Percentiles rank a stretch among this genome's conserved stretches.
Evolutionary conservation across 2,329 filamentous ascomycete species (phyloP).

Genomic region (Knoxdaviesia capensis): DNA sequence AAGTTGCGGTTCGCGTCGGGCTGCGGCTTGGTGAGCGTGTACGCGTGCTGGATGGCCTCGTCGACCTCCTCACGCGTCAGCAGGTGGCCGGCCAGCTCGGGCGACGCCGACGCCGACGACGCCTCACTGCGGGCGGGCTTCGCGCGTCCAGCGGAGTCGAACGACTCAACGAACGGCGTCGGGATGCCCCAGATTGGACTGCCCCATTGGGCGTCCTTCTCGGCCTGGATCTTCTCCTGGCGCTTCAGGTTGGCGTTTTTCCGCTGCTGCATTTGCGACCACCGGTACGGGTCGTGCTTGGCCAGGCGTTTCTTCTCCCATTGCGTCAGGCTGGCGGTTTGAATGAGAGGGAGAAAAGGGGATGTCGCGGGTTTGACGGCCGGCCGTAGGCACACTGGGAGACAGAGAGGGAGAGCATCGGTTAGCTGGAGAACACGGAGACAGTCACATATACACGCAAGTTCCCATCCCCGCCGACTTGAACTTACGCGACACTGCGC

Average conservation of each 20-base stretch:
- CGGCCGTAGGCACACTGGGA: constrained; percentile 39
- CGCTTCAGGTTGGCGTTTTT: constrained; percentile 68
- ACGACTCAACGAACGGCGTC: constrained; percentile 69
- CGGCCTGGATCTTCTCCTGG: constrained; percentile 45
- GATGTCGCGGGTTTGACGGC: constrained; percentile 21
- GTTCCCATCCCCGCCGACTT: too few relatives aligned
- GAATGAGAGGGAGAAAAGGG: constrained; percentile 35
- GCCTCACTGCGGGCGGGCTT: constrained; percentile 16
- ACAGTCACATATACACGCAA: too few relatives aligned
- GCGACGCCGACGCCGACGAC: constrained; percentile 23
- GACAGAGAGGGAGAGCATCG: constrained; percentile 3
- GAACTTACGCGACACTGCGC: too few relatives aligned
- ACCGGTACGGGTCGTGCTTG: constrained; percentile 63
- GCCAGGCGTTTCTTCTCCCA: constrained; percentile 44
- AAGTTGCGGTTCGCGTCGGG: constrained; percentile 12
- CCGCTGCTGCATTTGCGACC: constrained; percentile 62
- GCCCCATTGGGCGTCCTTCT: constrained; percentile 46
- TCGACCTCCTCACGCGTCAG: constrained; percentile 48
- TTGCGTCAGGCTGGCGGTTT: constrained; percentile 42
- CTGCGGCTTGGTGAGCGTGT: constrained; percentile 42
- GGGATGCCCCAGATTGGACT: constrained; percentile 59
- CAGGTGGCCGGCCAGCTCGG: constrained; percentile 53
- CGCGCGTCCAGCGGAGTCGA: constrained; percentile 40
- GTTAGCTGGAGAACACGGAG: constrained; percentile 5
- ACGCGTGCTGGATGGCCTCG: constrained; percentile 44